Base-by-base conservation (phyloP, 768 basidiomycete genomes). In the Trametes coccinea region DNA sequence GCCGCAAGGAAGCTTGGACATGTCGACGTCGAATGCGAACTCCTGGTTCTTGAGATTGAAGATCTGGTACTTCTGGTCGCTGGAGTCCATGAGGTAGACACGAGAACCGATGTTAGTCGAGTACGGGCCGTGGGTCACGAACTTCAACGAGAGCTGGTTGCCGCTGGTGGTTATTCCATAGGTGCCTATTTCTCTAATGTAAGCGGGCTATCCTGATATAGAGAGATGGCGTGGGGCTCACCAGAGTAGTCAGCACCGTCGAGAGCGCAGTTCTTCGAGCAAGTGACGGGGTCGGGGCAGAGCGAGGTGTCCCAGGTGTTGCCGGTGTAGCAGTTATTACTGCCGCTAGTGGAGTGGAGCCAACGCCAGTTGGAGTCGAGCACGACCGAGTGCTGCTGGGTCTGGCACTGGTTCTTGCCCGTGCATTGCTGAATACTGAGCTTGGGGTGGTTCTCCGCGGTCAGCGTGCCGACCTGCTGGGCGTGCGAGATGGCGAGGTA, bases 21-120 rank as follows among this genome's bases (percentile, higher is more conserved):
- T 75, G 67, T 84, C 82, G 70, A 84, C 79, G 73, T 82, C 81
- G 72, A 84, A 82, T 8, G 79, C 76, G 73, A 84, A 83, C 72
- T 84, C 82, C 66, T 80, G 75, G 72, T 82, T 82, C 64, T 73
- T 64, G 68, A 80, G 73, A 67, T 81, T 76, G 79, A 84, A 84
- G 58, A 70, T 62, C 66, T 74, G 57, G 73, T 84, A 84, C 45
- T 67, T 59, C 57, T 70, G 66, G 56, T 78, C 76, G 57, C 48
- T 51, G 65, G 70, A 71, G 61, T 73, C 78, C 76, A 84, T 73
- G 67, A 84, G 76, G 75, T 83, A 84, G 51, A 76, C 70, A 57
- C 72, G 66, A 14, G 71, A 66, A 34, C 65, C 67, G 54, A 66
- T 65, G 62, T 68, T 68, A n/a, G 69, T 53, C 53, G 45, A 50